A percentile compares a stretch with the other conserved stretches of the same genome.
Evolutionary conservation across 805 yeast genomes (phyloP).

Genomic region (Candida sanyiensis): DNA sequence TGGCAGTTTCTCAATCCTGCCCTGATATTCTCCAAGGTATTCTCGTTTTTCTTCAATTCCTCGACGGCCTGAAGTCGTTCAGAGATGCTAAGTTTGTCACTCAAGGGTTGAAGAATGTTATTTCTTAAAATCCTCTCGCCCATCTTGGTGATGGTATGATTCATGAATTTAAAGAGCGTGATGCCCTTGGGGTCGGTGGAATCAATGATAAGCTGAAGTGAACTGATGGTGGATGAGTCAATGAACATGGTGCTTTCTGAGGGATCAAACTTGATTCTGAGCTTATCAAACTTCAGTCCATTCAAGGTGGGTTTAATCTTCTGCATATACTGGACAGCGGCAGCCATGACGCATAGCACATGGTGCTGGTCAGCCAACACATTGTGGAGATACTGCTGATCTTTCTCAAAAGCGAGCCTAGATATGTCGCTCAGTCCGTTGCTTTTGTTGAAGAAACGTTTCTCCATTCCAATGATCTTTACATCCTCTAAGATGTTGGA

Average conservation of each 20-base stretch:
- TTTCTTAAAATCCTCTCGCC: conserved; percentile 37
- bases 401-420: conserved; percentile 18
- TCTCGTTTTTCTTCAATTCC: conserved; percentile 27
- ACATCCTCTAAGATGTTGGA: conserved; percentile 26
- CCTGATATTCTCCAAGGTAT: conserved; percentile 16
- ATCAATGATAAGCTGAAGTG: conserved; percentile 37
- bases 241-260: conserved; percentile 39
- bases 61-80: conserved; percentile 33
- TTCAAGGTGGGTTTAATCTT: conserved; percentile 10
- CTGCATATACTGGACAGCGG: conserved; percentile 26
- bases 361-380: conserved; percentile 27
- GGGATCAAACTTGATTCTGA: conserved; percentile 33
- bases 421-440: conserved; percentile 24
- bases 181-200: conserved; percentile 25
- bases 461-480: conserved; percentile 23
- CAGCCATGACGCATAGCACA: conserved; percentile 32
- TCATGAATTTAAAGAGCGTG: conserved; percentile 33
- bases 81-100: conserved; percentile 31
- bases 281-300: conserved; percentile 23
- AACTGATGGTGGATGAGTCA: conserved; percentile 33
- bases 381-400: conserved; percentile 18
- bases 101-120: conserved; percentile 43
- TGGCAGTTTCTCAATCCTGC: conserved; percentile 26
- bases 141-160: conserved; percentile 41
- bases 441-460: conserved; percentile 23